phyloP scores from a whole-genome alignment of 2,329 filamentous ascomycete species.

The Botrytis byssoidea region DNA sequence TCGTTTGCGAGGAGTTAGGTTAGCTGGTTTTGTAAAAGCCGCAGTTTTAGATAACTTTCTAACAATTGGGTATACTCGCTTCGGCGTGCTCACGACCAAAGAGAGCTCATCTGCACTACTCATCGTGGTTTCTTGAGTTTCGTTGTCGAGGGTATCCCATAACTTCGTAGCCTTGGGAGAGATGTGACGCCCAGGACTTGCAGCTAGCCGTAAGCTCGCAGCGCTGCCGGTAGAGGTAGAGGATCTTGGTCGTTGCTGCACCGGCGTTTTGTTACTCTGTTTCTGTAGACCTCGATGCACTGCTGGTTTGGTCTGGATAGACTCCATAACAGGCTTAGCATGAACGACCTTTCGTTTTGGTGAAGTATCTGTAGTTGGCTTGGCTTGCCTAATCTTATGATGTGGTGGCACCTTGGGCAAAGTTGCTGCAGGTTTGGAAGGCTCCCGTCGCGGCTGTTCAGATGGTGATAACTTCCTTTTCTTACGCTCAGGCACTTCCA shows the following conservation, averaged over 20 bases:
- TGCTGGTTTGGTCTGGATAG: background rate
- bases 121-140: background rate
- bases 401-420: constrained; percentile 22
- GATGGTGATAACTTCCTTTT: constrained; percentile 34
- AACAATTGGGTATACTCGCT: background rate
- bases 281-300: background rate
- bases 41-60: constrained; percentile 23
- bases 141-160: constrained; percentile 25
- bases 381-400: background rate
- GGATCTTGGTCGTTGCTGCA: background rate
- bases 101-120: constrained; percentile 15
- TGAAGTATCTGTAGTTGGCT: background rate
- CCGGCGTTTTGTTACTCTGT: background rate
- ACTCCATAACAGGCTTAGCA: background rate
- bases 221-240: background rate
- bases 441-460: constrained; percentile 15
- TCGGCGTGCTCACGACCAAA: constrained; percentile 1
- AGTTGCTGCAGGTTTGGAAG: constrained; percentile 9
- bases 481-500: constrained; percentile 29
- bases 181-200: background rate
- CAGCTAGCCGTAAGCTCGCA: background rate
- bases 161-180: constrained; percentile 35
- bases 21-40: constrained; percentile 26
- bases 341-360: background rate
- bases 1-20: constrained; percentile 30